Percentiles rank a stretch among this genome's conserved stretches.
phyloP scores from a whole-genome alignment of 345 rosid genomes.

The Eucalyptus dawsonii region DNA sequence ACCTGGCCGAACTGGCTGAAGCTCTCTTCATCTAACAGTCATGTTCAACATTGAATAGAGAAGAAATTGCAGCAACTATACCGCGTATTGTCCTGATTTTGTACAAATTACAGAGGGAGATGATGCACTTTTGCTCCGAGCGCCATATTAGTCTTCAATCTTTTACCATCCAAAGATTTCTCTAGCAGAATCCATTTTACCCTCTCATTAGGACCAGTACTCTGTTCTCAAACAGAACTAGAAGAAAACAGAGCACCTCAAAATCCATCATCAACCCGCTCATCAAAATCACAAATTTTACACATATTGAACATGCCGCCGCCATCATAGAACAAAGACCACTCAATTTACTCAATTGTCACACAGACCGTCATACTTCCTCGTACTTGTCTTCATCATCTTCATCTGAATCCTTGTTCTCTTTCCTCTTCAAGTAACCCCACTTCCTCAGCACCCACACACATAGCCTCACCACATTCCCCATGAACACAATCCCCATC shows the following conservation, averaged over 20 bases:
- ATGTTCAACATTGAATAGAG: neutral
- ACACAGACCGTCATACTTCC: neutral
- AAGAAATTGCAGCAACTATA: neutral
- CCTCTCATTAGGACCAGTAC: neutral
- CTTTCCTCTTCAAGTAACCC: neutral
- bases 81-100: neutral
- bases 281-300: neutral
- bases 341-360: neutral
- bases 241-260: neutral
- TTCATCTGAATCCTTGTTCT: neutral
- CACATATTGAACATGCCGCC: neutral
- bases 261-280: neutral
- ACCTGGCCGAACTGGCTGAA: neutral
- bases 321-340: neutral
- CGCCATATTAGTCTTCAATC: neutral
- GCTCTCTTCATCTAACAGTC: neutral
- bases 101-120: neutral
- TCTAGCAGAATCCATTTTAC: neutral
- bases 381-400: neutral
- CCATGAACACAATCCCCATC: neutral
- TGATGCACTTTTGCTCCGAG: neutral
- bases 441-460: neutral
- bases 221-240: neutral
- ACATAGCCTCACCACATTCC: neutral
- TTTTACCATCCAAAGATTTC: neutral